Base-by-base conservation (phyloP, 352 stramenopile genomes). In the Pythium sp. region DNA sequence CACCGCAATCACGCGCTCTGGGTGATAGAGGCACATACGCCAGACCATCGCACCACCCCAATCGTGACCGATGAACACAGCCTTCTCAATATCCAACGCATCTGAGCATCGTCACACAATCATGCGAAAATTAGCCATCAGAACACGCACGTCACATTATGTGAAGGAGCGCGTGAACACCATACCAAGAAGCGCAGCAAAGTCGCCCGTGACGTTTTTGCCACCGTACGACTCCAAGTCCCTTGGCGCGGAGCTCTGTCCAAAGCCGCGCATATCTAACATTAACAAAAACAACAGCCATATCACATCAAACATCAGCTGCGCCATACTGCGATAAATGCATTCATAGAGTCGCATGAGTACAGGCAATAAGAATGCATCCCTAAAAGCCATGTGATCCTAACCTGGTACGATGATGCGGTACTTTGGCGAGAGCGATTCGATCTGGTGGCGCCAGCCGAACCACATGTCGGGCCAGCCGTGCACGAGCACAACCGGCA, bases 391-490 rank as follows among this genome's bases (percentile, higher is more conserved):
- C n/a, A 28, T 5, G n/a, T 36, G 32, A 36, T 26, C 7, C 32
- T 0, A 32, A 82, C 75, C 75, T 24, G 82, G 79, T 6, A 86
- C 81, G 60, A 91, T 90, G 18, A 90, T 57, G 3, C 81, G 81
- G 69, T 86, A 90, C 24, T 43, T 70, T 5, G 68, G 57, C 53
- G 74, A 73, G 9, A 91, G 71, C 58, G 73, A 74, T 58, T 77
- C 72, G 65, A 91, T 90, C 65, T 91, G 83, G 70, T 84, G 75
- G 72, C 80, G 76, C 82, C 85, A 91, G 9, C 81, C 81, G 55
- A 89, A 91, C 82, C 82, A 93, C 46, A 93, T 70, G 65, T 93
- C 85, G 11, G 85, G 85, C 79, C 81, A 93, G 1, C 83, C 85
- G 62, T 93, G 86, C 54, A 93, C 76, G 65, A 92, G 72, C 47